phyloP scores from a whole-genome alignment of 129 eudicot genomes.

The Smallanthus sonchifolius region DNA sequence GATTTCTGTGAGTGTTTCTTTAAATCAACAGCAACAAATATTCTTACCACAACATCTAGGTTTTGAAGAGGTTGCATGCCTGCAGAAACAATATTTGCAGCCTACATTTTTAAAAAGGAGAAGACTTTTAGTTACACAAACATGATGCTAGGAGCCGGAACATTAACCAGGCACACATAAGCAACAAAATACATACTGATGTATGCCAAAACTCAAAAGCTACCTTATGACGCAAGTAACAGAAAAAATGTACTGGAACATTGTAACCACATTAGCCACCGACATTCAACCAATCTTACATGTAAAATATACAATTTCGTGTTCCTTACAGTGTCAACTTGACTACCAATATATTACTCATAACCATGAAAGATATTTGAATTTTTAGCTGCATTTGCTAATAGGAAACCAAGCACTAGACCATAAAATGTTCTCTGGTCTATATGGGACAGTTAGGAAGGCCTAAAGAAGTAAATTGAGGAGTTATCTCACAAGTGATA shows the following conservation, averaged over 20 bases:
- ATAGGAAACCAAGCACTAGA: background rate
- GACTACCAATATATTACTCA: background rate
- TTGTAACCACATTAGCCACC: background rate
- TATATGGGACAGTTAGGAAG: background rate
- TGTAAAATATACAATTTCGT: background rate
- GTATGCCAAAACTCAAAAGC: background rate
- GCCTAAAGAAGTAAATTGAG: background rate
- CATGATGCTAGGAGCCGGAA: background rate
- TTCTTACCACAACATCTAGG: conserved; percentile 39
- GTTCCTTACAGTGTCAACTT: background rate
- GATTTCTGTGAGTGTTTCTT: background rate
- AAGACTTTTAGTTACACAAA: conserved; percentile 4
- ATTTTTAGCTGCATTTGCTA: background rate
- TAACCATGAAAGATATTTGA: background rate
- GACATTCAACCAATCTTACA: background rate
- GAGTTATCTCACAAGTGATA: background rate
- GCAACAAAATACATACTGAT: background rate
- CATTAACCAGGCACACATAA: background rate
- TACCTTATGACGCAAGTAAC: background rate
- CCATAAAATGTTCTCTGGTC: background rate
- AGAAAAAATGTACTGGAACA: background rate
- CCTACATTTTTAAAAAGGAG: conserved; percentile 34
- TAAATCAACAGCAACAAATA: background rate
- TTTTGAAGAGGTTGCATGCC: conserved; percentile 87
- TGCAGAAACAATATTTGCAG: conserved; percentile 76